Evolutionary conservation across 1,284 basidiomycete genomes (phyloP), one percentile per base, ranked within the genome.

Genomic region (Volvariella volvacea): DNA sequence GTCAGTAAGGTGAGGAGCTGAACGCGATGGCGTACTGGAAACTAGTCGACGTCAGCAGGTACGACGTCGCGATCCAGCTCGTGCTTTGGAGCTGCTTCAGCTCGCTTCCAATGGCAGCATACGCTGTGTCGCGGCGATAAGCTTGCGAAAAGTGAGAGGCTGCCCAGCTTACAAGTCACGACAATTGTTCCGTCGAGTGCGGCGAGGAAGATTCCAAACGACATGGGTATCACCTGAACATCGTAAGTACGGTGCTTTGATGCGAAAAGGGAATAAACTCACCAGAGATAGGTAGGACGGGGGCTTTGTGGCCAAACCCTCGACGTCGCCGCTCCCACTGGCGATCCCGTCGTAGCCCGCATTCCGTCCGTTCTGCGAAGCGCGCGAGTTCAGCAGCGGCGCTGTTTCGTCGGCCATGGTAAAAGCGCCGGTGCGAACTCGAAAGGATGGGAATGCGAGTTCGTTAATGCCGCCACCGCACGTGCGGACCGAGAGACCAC

Each of bases 11-110:
- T 28, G 25, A 36, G 15, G 2, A 8, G 3, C 19, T 15, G 31
- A n/a, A n/a, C 6, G 19, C 12, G 32, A 36, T n/a, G 22, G 65
- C 78, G 43, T 45, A 80, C 79, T 81, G 79, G 50, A 81, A 78
- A 48, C 71, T 76, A 0, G 78, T 77, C 34, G 76, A 56, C 0
- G 78, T 79, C 34, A 83, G 58, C 65, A 83, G 70, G 52, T 82
- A 82, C 0, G 73, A 71, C 0, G 79, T 82, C 2, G 78, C 75
- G 22, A 83, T 76, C 79, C 79, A 83, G 51, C 78, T 80, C 0
- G 77, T 79, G 49, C 73, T 79, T 50, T 81, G 77, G 2, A 83
- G 67, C 53, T 79, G 71, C 4, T 80, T 70, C 9, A 83, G 62
- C 48, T 82, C 77, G 52, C 69, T 80, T 9, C 79, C 80, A 43